These are phyloP conservation scores for Raphanus raphanistrum DNA, from an alignment of 345 rosid species.

Conservation along the genomic window DNA sequence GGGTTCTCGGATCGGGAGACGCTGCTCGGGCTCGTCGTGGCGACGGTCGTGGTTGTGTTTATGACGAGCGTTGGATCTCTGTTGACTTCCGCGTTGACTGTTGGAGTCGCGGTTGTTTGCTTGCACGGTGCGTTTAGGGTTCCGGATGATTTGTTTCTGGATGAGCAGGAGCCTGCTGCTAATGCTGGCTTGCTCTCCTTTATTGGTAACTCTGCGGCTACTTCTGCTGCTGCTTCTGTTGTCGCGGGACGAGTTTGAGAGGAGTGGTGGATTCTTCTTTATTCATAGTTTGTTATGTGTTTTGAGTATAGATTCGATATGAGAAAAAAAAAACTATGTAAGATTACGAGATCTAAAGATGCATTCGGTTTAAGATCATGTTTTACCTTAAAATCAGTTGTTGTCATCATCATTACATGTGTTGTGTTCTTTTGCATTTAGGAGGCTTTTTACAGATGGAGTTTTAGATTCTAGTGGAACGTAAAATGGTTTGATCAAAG, in stretches of 20 bases:
- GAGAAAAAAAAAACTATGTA: too few relatives aligned
- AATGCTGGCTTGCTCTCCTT: slow-evolving; percentile 33
- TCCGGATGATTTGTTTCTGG: slow-evolving; percentile 40
- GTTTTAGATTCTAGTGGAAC: neutral
- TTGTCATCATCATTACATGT: neutral
- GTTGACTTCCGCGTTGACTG: slow-evolving; percentile 25
- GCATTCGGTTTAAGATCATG: too few relatives aligned
- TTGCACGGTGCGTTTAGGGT: slow-evolving; percentile 40
- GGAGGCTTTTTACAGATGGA: neutral
- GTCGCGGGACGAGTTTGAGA: slow-evolving; percentile 21
- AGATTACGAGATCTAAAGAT: too few relatives aligned
- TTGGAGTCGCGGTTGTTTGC: slow-evolving; percentile 31
- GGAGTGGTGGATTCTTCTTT: neutral
- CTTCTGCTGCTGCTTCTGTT: slow-evolving; percentile 21
- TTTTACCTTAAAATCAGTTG: neutral
- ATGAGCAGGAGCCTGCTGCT: slow-evolving; percentile 30
- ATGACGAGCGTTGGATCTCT: slow-evolving; percentile 41
- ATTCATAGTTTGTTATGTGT: neutral
- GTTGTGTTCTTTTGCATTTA: neutral
- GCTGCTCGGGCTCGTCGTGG: slow-evolving; percentile 26
- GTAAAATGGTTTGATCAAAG: neutral
- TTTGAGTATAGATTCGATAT: slow-evolving; percentile 16
- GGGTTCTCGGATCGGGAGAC: slow-evolving; percentile 34
- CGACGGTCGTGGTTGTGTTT: slow-evolving; percentile 32
- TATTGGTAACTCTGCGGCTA: slow-evolving; percentile 30